A percentile compares a stretch with the other conserved stretches of the same genome.
Conservation (phyloP, 495 filamentous ascomycete genomes). For the Evernia prunastri region DNA sequence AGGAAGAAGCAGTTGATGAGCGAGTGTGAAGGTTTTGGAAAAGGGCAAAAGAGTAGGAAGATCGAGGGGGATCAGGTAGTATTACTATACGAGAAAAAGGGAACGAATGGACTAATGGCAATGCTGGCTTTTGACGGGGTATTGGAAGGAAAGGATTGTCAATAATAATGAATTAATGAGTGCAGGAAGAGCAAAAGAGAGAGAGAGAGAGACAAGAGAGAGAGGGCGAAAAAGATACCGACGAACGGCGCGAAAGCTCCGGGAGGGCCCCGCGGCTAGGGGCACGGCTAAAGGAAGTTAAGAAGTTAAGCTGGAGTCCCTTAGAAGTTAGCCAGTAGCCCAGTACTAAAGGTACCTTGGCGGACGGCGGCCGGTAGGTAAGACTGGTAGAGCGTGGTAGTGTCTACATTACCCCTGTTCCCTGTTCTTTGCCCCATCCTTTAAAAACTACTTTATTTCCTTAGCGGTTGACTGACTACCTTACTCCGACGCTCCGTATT, state of each 20-base stretch:
- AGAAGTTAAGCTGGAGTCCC: background rate
- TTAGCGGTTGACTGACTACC: too few relatives aligned
- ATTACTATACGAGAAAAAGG: background rate
- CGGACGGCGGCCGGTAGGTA: background rate
- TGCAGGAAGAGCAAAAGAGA: too few relatives aligned
- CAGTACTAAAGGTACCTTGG: background rate
- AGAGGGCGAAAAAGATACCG: constrained; percentile 2
- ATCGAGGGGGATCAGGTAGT: constrained; percentile 1
- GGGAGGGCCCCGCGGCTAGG: constrained; percentile 8
- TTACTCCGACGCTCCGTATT: too few relatives aligned
- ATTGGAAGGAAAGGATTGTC: background rate
- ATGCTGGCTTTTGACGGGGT: background rate
- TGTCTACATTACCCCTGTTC: constrained; percentile 5
- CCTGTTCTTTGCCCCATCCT: constrained; percentile 4
- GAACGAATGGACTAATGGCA: constrained; percentile 2
- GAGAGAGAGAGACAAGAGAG: background rate
- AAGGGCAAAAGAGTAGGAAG: background rate
- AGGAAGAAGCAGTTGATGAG: background rate
- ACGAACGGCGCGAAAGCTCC: constrained; percentile 11
- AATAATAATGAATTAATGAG: background rate
- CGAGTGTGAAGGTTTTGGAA: constrained; percentile 8
- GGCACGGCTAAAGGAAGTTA: constrained; percentile 5
- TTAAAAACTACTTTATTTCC: too few relatives aligned
- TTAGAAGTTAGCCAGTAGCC: too few relatives aligned
- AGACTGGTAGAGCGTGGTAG: too few relatives aligned